Evolutionary conservation across 2,329 filamentous ascomycete species (phyloP), one percentile per base, ranked within the genome.

Genomic region (Parascedosporium putredinis): DNA sequence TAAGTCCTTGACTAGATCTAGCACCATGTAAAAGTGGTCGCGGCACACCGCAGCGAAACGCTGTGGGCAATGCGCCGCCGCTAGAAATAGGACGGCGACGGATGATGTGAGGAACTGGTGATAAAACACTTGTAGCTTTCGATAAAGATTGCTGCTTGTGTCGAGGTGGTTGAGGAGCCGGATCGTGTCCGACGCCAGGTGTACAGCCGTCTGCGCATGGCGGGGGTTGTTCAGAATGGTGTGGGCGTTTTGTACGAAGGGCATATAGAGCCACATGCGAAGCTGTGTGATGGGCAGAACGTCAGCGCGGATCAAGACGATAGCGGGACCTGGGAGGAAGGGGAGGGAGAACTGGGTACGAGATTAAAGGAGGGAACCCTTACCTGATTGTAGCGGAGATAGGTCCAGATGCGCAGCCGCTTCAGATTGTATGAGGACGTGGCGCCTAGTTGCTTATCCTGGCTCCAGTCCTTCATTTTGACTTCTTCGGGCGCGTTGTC

Each of bases 181-280:
- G 52, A 90, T 85, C 1, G 84, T 88, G 56, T 89, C 84, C 59
- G 86, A 86, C 12, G 86, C 84, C 1, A 90, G 73, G 52, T 85
- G 81, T 25, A 89, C 83, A 0, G 80, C 84, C 0, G 77, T 85
- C 58, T 87, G 81, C 3, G 89, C 89, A 54, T 87, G 82, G 4
- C 71, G 67, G 47, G 83, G 75, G 60, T 95, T 84, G 51, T 84
- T 78, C 67, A 85, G 79, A 58, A 96, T 96, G 58, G 83, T 90
- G 10, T 81, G 85, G 3, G 87, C 81, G 16, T 85, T 91, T 63
- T 95, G 88, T 7, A 97, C 70, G 2, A 95, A 83, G 0, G 89
- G 89, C 0, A 88, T 86, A 63, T 94, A 90, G 24, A 96, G 86
- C 62, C 88, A 81, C 51, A 90, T 93, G 4, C 90, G 84, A 67